Conservation (phyloP, 305 asterid genomes). For the Galium porrigens region DNA sequence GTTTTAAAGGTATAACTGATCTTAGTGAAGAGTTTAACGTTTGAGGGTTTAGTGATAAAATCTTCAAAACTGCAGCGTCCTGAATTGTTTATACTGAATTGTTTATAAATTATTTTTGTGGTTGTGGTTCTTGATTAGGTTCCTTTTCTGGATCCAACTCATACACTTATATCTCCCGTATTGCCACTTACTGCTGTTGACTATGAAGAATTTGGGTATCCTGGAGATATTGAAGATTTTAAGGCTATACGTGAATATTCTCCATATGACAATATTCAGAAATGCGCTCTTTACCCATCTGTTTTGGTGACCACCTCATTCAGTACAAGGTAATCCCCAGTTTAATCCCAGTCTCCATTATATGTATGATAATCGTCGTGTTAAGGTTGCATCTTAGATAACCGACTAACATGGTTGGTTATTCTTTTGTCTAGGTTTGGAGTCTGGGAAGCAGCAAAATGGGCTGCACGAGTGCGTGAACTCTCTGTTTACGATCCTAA, state of each 20-base stretch:
- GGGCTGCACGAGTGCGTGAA: constrained; percentile 79
- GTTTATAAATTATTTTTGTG: constrained; percentile 12
- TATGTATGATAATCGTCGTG: background rate
- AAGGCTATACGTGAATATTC: constrained; percentile 70
- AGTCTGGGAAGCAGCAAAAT: constrained; percentile 92
- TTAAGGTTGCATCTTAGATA: background rate
- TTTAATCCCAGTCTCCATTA: background rate
- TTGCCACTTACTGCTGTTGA: constrained; percentile 64
- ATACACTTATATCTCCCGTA: constrained; percentile 65
- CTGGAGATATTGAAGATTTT: constrained; percentile 74
- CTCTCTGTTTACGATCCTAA: constrained; percentile 52
- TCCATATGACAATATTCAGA: constrained; percentile 67
- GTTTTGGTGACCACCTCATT: constrained; percentile 68
- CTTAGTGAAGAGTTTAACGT: background rate
- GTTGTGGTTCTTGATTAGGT: constrained; percentile 32
- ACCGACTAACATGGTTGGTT: background rate
- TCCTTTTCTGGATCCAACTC: constrained; percentile 77
- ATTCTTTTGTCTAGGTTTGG: constrained; percentile 51
- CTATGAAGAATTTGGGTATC: constrained; percentile 91
- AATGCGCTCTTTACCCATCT: constrained; percentile 52
- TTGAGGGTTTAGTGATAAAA: background rate
- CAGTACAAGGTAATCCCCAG: constrained; percentile 45
- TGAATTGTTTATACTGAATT: background rate
- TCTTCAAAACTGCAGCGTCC: background rate
- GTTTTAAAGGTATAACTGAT: constrained; percentile 49